phyloP scores from a whole-genome alignment of 495 filamentous ascomycete genomes.

The Penicillium parvum region DNA sequence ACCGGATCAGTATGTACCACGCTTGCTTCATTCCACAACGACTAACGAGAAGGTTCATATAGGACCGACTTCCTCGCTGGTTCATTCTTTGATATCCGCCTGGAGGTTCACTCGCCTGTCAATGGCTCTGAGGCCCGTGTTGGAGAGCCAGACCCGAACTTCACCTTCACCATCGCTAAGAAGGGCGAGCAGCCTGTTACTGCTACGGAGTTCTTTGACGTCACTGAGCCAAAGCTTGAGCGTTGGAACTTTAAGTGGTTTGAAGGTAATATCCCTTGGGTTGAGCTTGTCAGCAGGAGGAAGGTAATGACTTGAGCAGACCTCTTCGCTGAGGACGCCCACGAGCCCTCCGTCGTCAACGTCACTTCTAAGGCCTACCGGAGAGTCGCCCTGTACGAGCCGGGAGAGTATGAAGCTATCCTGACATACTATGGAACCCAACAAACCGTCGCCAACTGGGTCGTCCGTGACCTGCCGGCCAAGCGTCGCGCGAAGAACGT shows the following conservation, averaged over 20 bases:
- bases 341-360: slow-evolving; percentile 60
- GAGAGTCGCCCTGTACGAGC: slow-evolving; percentile 60
- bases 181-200: slow-evolving; percentile 42
- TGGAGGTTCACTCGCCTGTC: slow-evolving; percentile 70
- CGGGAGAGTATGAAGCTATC: slow-evolving; percentile 66
- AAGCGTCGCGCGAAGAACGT: slow-evolving; percentile 72
- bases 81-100: slow-evolving; percentile 70
- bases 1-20: slow-evolving; percentile 57
- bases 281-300: neutral
- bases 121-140: slow-evolving; percentile 68
- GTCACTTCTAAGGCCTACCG: slow-evolving; percentile 69
- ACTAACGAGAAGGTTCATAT: neutral
- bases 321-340: slow-evolving; percentile 62
- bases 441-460: slow-evolving; percentile 63
- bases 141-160: slow-evolving; percentile 59
- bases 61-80: slow-evolving; percentile 66
- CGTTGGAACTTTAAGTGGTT: slow-evolving; percentile 68
- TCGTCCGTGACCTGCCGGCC: slow-evolving; percentile 59
- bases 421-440: slow-evolving; percentile 61
- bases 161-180: slow-evolving; percentile 65
- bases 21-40: neutral
- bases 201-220: slow-evolving; percentile 55
- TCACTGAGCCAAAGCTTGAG: slow-evolving; percentile 59
- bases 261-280: slow-evolving; percentile 42
- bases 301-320: slow-evolving; percentile 38